Base-by-base conservation (phyloP, 108 stramenopile species). In the Skeletonema marinoi region DNA sequence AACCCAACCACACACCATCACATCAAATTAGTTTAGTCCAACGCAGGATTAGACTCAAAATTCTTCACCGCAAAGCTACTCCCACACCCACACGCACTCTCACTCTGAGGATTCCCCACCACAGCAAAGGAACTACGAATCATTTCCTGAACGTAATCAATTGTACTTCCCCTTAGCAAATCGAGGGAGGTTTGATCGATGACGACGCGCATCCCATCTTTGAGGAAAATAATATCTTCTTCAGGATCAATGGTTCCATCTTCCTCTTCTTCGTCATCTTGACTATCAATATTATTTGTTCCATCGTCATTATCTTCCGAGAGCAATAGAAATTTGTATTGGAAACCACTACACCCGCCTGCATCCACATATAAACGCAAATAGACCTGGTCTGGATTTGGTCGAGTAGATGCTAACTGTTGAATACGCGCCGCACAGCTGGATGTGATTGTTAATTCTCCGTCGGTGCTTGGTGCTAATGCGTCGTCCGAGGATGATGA, bases 61-160 rank as follows among this genome's bases (percentile, higher is more conserved):
- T 97, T 97, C 85, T 98, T 99, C 71, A 97, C 78, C 12, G 98
- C 98, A 83, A 99, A 99, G 32, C 94, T 96, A 56, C 88, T 87
- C 6, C 98, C 98, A 83, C 98, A 99, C 11, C 98, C 98, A 85
- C 98, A 99, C 4, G 98, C 98, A 67, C 85, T 91, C 73, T 98
- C 98, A 61, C 94, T 95, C 69, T 97, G 89, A 6, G 98, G 98
- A 79, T 99, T 99, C 51, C 93, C 90, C 58, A 92, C 84, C 30
- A 99, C 93, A 9, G 93, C 95, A 87, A 99, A 99, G 30, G 94
- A 76, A 65, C 90, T 92, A 19, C 96, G 95, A 69, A 99, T 98
- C 97, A 99, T 96, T 83, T 98, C 97, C 70, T 91, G 85, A 10
- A 95, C 93, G 75, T 91, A 99, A 75, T 99, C 97, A 44, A 98